Evolutionary conservation across 169 alveolate genomes (phyloP), one percentile per base, ranked within the genome.

Genomic region (Eimeria acervulina): DNA sequence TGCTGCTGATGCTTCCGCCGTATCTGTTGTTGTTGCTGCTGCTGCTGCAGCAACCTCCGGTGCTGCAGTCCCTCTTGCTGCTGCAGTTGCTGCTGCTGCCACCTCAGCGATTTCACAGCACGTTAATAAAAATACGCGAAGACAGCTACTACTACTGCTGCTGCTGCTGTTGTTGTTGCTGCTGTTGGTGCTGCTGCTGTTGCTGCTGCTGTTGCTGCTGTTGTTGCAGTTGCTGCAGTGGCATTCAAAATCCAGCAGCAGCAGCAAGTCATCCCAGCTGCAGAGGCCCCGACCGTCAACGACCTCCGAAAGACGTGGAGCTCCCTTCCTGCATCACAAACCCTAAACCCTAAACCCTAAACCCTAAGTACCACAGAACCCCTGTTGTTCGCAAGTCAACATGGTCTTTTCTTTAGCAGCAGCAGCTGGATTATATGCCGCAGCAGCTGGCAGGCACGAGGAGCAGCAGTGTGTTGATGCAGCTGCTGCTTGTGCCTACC

Each of bases 141-240:
- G 72, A 12, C 12, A 47, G 55, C 12, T 12, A 5, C 12, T 12
- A 59, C 15, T 17, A 31, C 87, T 76, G 87, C 87, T 76, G 87
- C 33, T 40, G 59, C 59, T 40, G 87, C 87, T 76, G 55, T 47
- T 7, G 55, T 47, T 12, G 19, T 47, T 12, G 87, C 15, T 17
- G 59, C 87, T 76, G 87, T 59, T 76, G 87, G 15, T 40, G 59
- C 59, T 40, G 87, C 87, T 76, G 80, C 80, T 76, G 87, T n/a
- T 47, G 63, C 68, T 80, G 70, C 90, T 51, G 72, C 38, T 81
- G 90, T 47, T 51, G 44, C 72, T 81, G 90, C 90, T 81, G 90
- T 47, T n/a, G 70, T 70, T n/a, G 90, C 90, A 23, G 90, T 36
- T 81, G 90, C 72, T 47, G 90, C 90, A 81, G 90, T 81, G 90